Base-by-base conservation (phyloP, 2,329 filamentous ascomycete genomes). In the Fusarium kyushuense region DNA sequence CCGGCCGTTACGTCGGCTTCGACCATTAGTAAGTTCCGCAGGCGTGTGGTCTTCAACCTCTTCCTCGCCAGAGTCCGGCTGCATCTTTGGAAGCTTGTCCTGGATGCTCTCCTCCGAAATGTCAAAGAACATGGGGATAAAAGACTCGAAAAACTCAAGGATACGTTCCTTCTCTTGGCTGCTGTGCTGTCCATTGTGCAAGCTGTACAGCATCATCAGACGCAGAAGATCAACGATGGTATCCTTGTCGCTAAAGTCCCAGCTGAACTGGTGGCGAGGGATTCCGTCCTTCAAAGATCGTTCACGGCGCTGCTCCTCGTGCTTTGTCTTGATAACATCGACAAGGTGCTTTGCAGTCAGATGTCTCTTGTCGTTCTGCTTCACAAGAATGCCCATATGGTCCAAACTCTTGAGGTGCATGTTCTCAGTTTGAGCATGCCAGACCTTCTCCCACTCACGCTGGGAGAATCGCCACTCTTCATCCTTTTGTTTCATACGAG, bases 361-460 rank as follows among this genome's bases (percentile, higher is more conserved):
- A 70, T 93, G 91, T 71, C 94, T 91, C 86, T 98, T 98, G 80
- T 99, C 96, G 36, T 87, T 90, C 67, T 90, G 88, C 81, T 96
- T 97, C 74, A 93, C 92, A 54, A 93, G 90, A 62, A 97, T 94
- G 21, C 94, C 94, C 86, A 98, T 97, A 76, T 99, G 96, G 75
- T 99, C 96, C 53, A 99, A 88, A 78, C 94, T 97, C 82, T 94
- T 96, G 81, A 96, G 92, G 80, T 97, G 97, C 83, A 97, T 95
- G 74, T 92, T 90, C 76, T 97, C 92, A 25, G 95, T 98, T 81
- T 98, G 96, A 49, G 93, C 90, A 67, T 96, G 93, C 96, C 96
- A 99, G 10, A 99, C 94, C 80, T 97, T 97, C 79, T 98, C 94
- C 96, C 96, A 99, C 77, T 99, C 96, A 32, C 96, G 93, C 84